A percentile compares a stretch with the other conserved stretches of the same genome.
Conservation (phyloP, 2,329 filamentous ascomycete genomes). For the Periglandula ipomoeae region DNA sequence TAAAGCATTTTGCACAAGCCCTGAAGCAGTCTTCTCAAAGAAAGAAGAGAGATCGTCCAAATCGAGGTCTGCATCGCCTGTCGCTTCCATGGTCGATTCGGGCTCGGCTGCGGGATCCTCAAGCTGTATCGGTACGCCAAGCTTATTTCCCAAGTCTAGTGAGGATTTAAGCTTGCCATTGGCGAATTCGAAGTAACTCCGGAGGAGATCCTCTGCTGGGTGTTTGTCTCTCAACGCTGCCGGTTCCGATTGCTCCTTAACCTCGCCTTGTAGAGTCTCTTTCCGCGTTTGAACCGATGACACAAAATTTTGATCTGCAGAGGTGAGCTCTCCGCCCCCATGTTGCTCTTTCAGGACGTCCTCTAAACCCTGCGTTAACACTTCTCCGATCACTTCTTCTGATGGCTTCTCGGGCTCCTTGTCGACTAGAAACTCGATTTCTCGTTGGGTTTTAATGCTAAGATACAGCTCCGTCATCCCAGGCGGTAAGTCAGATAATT, state of each 20-base stretch:
- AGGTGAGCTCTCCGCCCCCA: slow-evolving; percentile 21
- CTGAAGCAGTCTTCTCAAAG: slow-evolving; percentile 32
- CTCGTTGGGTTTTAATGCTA: slow-evolving; percentile 36
- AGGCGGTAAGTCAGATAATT: slow-evolving; percentile 34
- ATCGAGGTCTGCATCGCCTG: slow-evolving; percentile 24
- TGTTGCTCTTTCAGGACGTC: slow-evolving; percentile 29
- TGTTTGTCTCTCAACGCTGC: slow-evolving; percentile 28
- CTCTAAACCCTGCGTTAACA: slow-evolving; percentile 48
- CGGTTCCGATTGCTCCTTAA: slow-evolving; percentile 14
- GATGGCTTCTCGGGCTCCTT: slow-evolving; percentile 38
- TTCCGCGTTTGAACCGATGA: slow-evolving; percentile 24
- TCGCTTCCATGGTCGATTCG: slow-evolving; percentile 16
- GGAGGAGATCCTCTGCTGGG: slow-evolving; percentile 29
- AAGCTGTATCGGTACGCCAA: slow-evolving; percentile 26
- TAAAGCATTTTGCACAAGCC: slow-evolving; percentile 30
- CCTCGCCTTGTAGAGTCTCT: slow-evolving; percentile 22
- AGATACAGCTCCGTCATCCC: slow-evolving; percentile 35
- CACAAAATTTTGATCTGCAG: slow-evolving; percentile 26
- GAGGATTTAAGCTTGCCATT: slow-evolving; percentile 24
- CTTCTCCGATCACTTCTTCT: slow-evolving; percentile 45
- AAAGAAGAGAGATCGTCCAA: slow-evolving; percentile 33
- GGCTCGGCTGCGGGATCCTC: slow-evolving; percentile 18
- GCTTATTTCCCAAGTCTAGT: slow-evolving; percentile 23
- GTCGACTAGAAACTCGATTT: slow-evolving; percentile 45
- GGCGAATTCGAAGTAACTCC: slow-evolving; percentile 23